Conservation (phyloP, 176 grass and related monocot species). For the Miscanthus lutarioriparius region DNA sequence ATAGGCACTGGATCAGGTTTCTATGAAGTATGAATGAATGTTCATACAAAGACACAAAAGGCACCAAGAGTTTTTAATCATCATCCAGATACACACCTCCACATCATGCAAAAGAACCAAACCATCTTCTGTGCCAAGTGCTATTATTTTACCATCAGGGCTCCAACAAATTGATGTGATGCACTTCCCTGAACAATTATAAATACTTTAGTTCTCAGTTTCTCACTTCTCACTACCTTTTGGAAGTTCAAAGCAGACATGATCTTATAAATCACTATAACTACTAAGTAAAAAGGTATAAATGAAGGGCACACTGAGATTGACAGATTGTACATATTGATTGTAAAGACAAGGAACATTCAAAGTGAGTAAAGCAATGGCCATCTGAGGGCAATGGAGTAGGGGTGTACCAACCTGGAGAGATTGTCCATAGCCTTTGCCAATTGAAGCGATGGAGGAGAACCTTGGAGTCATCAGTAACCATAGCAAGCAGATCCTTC, state of each 20-base stretch:
- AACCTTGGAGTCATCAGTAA: conserved; percentile 90
- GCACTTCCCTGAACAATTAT: conserved; percentile 58
- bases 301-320: not conserved
- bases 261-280: not conserved
- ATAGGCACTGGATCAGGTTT: conserved; percentile 2
- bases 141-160: conserved; percentile 92
- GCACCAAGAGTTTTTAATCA: not conserved
- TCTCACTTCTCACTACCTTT: not conserved
- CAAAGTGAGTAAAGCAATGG: not conserved
- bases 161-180: conserved; percentile 96
- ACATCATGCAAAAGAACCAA: conserved; percentile 88
- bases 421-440: conserved; percentile 94
- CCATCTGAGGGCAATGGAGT: not conserved
- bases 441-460: conserved; percentile 96
- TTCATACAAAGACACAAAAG: conserved; percentile 17
- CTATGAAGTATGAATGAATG: not conserved
- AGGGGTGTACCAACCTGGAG: conserved; percentile 52
- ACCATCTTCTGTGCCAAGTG: conserved; percentile 86
- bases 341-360: not conserved
- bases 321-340: not conserved
- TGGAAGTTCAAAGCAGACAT: conserved; percentile 1
- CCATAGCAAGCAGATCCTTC: conserved; percentile 96
- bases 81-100: conserved; percentile 61
- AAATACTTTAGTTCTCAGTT: conserved; percentile 23
- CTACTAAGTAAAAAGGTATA: conserved; percentile 7